phyloP scores from a whole-genome alignment of 306 rosid genomes.

The Carpinus fangiana region DNA sequence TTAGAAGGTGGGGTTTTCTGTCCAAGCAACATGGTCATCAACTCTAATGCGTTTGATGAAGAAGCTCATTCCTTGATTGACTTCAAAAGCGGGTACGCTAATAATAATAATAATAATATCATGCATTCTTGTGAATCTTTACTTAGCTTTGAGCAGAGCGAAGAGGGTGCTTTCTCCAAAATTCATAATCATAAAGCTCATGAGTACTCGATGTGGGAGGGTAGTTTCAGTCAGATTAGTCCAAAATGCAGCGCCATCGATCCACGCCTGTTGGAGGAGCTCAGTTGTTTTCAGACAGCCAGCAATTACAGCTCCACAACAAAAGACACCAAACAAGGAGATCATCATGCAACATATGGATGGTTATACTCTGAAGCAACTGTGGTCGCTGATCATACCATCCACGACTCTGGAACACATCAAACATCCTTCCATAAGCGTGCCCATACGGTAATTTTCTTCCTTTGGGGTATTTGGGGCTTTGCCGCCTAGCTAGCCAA shows the following conservation, averaged over 20 bases:
- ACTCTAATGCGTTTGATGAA: slow-evolving; percentile 28
- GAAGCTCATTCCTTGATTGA: slow-evolving; percentile 59
- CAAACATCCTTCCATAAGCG: slow-evolving; percentile 52
- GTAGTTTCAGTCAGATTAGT: slow-evolving; percentile 23
- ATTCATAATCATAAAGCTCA: slow-evolving; percentile 30
- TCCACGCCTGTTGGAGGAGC: slow-evolving; percentile 35
- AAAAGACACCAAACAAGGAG: slow-evolving; percentile 41
- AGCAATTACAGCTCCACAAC: slow-evolving; percentile 39
- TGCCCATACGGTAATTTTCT: slow-evolving; percentile 42
- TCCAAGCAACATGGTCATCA: not conserved
- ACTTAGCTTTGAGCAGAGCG: slow-evolving; percentile 64
- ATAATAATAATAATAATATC: not conserved
- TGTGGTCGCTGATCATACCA: slow-evolving; percentile 32
- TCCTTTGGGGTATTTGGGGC: not conserved
- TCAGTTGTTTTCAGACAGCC: slow-evolving; percentile 51
- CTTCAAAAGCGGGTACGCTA: slow-evolving; percentile 44
- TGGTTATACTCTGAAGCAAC: slow-evolving; percentile 61
- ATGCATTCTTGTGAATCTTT: slow-evolving; percentile 45
- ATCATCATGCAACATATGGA: slow-evolving; percentile 39
- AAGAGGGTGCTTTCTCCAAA: slow-evolving; percentile 22
- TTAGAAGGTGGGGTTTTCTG: slow-evolving; percentile 38
- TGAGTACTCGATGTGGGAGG: slow-evolving; percentile 33
- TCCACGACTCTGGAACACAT: slow-evolving; percentile 37
- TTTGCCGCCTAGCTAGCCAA: too few relatives aligned
- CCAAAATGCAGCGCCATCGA: slow-evolving; percentile 30